These are phyloP conservation scores for Phytopythium mirpurense DNA, from an alignment of 352 stramenopile genomes.

Conservation along the genomic window DNA sequence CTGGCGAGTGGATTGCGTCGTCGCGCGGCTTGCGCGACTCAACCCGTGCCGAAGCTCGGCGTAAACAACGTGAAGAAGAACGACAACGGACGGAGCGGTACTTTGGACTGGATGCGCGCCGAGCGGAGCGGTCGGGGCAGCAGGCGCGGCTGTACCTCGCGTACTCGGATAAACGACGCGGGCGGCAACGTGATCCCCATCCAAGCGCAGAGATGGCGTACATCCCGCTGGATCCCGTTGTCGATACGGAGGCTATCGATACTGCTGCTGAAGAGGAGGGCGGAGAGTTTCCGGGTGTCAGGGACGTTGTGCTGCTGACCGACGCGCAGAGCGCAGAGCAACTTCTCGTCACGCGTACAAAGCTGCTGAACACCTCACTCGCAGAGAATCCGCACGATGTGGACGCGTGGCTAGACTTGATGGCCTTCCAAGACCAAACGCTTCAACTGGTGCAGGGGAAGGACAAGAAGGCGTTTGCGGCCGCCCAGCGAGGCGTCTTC, in stretches of 20 bases:
- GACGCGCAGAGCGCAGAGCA: slow-evolving; percentile 65
- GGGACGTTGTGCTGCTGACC: slow-evolving; percentile 29
- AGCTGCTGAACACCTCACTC: slow-evolving; percentile 36
- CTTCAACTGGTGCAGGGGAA: slow-evolving; percentile 25
- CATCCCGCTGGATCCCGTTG: slow-evolving; percentile 52
- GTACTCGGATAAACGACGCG: slow-evolving; percentile 57
- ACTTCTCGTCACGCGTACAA: slow-evolving; percentile 50
- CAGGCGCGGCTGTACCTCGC: slow-evolving; percentile 56
- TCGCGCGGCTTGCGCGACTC: slow-evolving; percentile 8
- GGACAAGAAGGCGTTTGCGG: slow-evolving; percentile 15
- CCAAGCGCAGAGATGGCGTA: slow-evolving; percentile 33
- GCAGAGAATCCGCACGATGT: slow-evolving; percentile 34
- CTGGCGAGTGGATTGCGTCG: slow-evolving; percentile 34
- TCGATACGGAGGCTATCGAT: slow-evolving; percentile 15
- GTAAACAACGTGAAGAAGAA: slow-evolving; percentile 5
- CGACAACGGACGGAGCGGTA: slow-evolving; percentile 28
- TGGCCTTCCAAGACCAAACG: slow-evolving; percentile 71
- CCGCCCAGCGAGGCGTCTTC: slow-evolving; percentile 24
- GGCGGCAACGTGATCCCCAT: slow-evolving; percentile 4
- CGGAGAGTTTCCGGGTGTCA: not conserved
- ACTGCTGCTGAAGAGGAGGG: not conserved
- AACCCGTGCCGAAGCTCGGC: slow-evolving; percentile 2
- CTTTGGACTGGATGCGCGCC: slow-evolving; percentile 41
- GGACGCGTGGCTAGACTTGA: slow-evolving; percentile 58
- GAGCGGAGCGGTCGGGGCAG: slow-evolving; percentile 28